phyloP scores from a whole-genome alignment of 2,329 filamentous ascomycete genomes.

The Colletotrichum melonis region DNA sequence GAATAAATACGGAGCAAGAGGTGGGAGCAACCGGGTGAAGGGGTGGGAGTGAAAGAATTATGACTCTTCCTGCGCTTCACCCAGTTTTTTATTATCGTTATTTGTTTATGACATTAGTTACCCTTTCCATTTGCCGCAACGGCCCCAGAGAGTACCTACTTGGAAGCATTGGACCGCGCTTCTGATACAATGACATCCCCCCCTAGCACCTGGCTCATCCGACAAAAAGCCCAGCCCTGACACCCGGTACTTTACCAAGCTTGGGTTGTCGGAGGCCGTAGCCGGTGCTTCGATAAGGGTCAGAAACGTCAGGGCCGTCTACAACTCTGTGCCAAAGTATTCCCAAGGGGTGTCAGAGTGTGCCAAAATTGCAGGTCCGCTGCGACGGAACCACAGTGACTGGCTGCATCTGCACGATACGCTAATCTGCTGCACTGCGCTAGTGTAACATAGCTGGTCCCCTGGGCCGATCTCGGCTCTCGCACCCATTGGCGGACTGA shows the following conservation, averaged over 20 bases:
- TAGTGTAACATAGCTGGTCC: constrained; percentile 27
- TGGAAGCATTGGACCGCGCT: not conserved
- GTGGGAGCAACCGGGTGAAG: constrained; percentile 12
- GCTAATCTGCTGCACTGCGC: constrained; percentile 23
- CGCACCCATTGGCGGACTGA: constrained; percentile 18
- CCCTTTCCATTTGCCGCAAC: constrained; percentile 12
- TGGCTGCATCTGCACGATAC: constrained; percentile 13
- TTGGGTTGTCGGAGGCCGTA: constrained; percentile 1
- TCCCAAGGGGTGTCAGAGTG: not conserved
- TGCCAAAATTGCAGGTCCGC: constrained; percentile 1
- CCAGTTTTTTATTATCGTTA: constrained; percentile 26
- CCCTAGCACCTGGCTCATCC: constrained; percentile 22
- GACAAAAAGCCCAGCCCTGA: constrained; percentile 13
- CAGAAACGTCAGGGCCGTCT: not conserved
- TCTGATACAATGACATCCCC: constrained; percentile 32
- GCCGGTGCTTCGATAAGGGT: constrained; percentile 14
- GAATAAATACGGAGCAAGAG: constrained; percentile 34
- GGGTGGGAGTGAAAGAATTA: constrained; percentile 28
- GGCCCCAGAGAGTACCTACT: constrained; percentile 6
- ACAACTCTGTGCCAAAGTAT: constrained; percentile 1
- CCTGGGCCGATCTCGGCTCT: constrained; percentile 36
- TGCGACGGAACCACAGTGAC: constrained; percentile 10
- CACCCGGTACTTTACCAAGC: constrained; percentile 15
- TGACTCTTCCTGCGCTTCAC: constrained; percentile 36
- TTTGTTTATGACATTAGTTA: not conserved